Percentiles rank a stretch among this genome's conserved stretches.
These are phyloP conservation scores for Fusarium mexicanum DNA, from an alignment of 2,329 filamentous ascomycete species.

Conservation along the genomic window DNA sequence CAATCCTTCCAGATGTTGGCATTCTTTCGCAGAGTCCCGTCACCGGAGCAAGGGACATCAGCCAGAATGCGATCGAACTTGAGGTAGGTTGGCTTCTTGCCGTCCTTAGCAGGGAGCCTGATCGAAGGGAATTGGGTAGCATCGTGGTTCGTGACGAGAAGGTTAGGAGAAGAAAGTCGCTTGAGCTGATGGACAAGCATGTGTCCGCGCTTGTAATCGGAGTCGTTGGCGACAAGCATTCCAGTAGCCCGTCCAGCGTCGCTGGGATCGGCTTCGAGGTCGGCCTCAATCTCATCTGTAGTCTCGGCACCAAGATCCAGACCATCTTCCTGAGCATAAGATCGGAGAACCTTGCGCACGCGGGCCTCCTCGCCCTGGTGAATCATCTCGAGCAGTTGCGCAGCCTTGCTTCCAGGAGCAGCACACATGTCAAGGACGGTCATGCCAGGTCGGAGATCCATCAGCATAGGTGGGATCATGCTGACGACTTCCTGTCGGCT, in stretches of 20 bases:
- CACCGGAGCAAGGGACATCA: conserved; percentile 96
- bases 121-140: conserved; percentile 95
- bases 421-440: conserved; percentile 95
- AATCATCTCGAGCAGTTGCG: conserved; percentile 93
- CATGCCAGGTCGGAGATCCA: conserved; percentile 92
- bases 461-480: conserved; percentile 96
- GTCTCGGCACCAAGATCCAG: conserved; percentile 61
- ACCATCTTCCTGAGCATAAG: conserved; percentile 69
- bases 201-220: conserved; percentile 95
- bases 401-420: conserved; percentile 95
- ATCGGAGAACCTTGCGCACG: conserved; percentile 75
- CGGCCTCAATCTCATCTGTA: conserved; percentile 57
- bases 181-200: conserved; percentile 99
- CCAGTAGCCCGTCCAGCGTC: conserved; percentile 92
- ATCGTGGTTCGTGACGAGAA: conserved; percentile 98
- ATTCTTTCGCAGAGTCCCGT: conserved; percentile 95
- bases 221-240: conserved; percentile 92
- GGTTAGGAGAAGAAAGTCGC: conserved; percentile 92
- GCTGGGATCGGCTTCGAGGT: conserved; percentile 67
- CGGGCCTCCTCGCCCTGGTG: conserved; percentile 91
- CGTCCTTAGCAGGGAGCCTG: conserved; percentile 72
- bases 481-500: conserved; percentile 97
- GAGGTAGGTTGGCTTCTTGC: conserved; percentile 75
- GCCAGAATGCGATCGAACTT: conserved; percentile 97
- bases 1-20: conserved; percentile 94